Evolutionary conservation across 305 asterid species (phyloP), one percentile per base, ranked within the genome.

Genomic region (Euphrasia arctica): DNA sequence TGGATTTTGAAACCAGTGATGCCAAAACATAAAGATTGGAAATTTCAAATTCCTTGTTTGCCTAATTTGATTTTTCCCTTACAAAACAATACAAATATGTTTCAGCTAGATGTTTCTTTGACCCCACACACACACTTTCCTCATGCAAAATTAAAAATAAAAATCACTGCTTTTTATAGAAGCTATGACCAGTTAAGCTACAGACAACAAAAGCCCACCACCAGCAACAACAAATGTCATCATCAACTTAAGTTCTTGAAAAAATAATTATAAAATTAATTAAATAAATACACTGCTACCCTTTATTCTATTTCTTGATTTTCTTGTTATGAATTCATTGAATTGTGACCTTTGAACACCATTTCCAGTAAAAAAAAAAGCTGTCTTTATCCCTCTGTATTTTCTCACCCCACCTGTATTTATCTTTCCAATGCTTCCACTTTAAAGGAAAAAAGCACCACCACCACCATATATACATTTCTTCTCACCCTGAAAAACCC

Each of bases 191-290:
- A 60, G 6, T 15, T 50, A 13, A 31, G 54, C 59, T 58, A 64
- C 55, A 61, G 71, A 64, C 62, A 41, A 68, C 57, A 65, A 3
- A 70, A 57, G 60, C 42, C 48, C 45, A 42, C 29, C 70, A 51
- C 45, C 71, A 41, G 39, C 60, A 60, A 49, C 60, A 15, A 47
- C 58, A 39, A 31, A 9, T 69, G 31, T 10, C 58, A 70, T 45
- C 64, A 70, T 64, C 66, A 28, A n/a, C 48, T 58, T 32, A 60
- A 39, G 49, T 60, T 60, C 66, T 68, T 32, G 28, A 58, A 50
- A 13, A 10, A 12, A 11, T 47, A 47, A 47, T 45, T 10, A 45
- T 43, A 43, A 9, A 2, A 10, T 42, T 43, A 43, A 43, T 7
- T 8, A 25, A 25, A 25, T 25, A 25, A 43, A 3, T 31, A 31